These are phyloP conservation scores for Jatropha podagrica DNA, from an alignment of 441 rosid species.

Conservation along the genomic window DNA sequence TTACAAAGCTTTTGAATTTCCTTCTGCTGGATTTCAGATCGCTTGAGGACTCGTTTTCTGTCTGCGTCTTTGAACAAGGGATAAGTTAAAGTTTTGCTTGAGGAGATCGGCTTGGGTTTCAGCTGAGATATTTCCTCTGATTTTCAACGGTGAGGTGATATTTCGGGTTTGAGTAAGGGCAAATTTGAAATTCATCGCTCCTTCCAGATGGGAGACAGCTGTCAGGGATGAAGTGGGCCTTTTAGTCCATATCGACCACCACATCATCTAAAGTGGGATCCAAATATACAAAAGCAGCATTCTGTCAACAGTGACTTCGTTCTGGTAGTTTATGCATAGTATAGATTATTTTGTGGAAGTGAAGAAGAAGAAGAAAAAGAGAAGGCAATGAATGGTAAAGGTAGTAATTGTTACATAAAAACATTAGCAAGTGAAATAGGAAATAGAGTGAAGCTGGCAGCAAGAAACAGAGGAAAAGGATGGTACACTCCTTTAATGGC, in stretches of 20 bases:
- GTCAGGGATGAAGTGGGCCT: no score
- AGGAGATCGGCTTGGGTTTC: conserved; percentile 61
- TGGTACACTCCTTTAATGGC: conserved; percentile 73
- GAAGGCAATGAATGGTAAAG: conserved; percentile 1
- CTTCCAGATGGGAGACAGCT: no score
- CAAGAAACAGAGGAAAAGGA: conserved; percentile 34
- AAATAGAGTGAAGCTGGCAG: conserved; percentile 35
- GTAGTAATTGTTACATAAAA: conserved; percentile 8
- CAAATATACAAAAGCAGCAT: no score
- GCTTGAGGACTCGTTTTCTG: conserved; percentile 67
- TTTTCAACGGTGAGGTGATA: background rate
- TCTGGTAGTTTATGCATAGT: no score
- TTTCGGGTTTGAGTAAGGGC: no score
- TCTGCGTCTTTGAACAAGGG: conserved; percentile 58
- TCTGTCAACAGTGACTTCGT: no score
- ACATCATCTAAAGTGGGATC: no score
- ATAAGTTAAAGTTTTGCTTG: conserved; percentile 54
- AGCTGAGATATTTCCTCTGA: background rate
- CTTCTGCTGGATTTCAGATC: conserved; percentile 79
- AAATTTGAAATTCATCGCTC: no score
- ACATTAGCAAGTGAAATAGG: conserved; percentile 45
- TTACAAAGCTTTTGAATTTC: conserved; percentile 76
- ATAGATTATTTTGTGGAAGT: no score
- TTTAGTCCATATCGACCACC: no score
- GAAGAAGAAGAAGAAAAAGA: conserved; percentile 4